Percentiles rank a stretch among this genome's conserved stretches.
Conservation (phyloP, 257 asterid species). For the Scutellaria minor region DNA sequence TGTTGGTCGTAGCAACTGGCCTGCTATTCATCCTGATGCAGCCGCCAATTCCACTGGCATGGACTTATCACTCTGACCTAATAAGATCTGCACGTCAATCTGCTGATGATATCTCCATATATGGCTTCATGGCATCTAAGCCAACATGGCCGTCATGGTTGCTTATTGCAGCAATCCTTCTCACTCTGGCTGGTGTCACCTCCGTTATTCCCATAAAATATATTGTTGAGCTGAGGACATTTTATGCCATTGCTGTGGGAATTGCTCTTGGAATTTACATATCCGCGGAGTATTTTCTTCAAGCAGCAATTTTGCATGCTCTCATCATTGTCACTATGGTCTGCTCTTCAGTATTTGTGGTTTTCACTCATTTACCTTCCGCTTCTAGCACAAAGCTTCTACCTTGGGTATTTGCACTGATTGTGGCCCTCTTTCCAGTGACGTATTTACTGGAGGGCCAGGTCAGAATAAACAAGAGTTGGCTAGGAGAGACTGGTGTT, state of each 20-base stretch:
- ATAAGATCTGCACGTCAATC: slow-evolving; percentile 86
- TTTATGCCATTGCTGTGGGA: slow-evolving; percentile 83
- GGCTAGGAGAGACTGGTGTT: slow-evolving; percentile 54
- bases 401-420: slow-evolving; percentile 95
- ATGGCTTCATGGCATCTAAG: slow-evolving; percentile 85
- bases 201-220: slow-evolving; percentile 87
- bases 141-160: slow-evolving; percentile 99
- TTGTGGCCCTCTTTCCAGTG: slow-evolving; percentile 98
- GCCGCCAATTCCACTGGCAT: slow-evolving; percentile 90
- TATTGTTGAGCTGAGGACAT: slow-evolving; percentile 81
- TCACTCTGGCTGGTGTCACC: slow-evolving; percentile 91
- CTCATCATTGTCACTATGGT: slow-evolving; percentile 94
- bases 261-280: slow-evolving; percentile 86
- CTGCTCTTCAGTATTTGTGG: slow-evolving; percentile 82
- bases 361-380: slow-evolving; percentile 96
- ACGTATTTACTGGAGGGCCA: slow-evolving; percentile 96
- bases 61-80: slow-evolving; percentile 79
- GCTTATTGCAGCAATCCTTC: slow-evolving; percentile 82
- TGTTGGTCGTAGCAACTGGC: slow-evolving; percentile 87
- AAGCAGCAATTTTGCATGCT: slow-evolving; percentile 80
- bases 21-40: slow-evolving; percentile 81
- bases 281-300: slow-evolving; percentile 93
- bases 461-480: slow-evolving; percentile 67
- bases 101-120: slow-evolving; percentile 90
- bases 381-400: slow-evolving; percentile 92